Conservation (phyloP, 306 rosid genomes). For the Canavalia gladiata region DNA sequence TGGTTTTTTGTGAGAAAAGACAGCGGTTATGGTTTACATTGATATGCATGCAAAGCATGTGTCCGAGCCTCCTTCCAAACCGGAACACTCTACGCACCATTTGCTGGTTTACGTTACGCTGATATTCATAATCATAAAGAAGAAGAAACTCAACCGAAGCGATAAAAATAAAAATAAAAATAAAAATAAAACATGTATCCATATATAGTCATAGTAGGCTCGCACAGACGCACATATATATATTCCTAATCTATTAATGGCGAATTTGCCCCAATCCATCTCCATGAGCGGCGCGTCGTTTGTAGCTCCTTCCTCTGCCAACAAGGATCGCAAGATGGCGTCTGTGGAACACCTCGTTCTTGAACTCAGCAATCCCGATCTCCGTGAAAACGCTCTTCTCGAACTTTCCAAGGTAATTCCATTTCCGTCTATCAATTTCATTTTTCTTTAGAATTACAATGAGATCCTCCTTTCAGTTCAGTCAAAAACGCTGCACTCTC, state of each 20-base stretch:
- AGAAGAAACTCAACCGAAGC: background rate
- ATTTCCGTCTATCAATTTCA: background rate
- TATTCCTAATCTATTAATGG: background rate
- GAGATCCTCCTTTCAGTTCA: background rate
- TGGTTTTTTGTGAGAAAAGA: background rate
- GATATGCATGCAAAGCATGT: constrained; percentile 8
- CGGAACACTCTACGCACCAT: background rate
- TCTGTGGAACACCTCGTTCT: constrained; percentile 52
- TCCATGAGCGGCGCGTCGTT: constrained; percentile 54
- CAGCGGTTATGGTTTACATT: background rate
- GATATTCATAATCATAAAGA: background rate
- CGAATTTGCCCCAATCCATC: constrained; percentile 28
- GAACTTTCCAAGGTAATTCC: constrained; percentile 52
- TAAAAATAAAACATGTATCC: too few species aligned
- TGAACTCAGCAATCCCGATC: constrained; percentile 49
- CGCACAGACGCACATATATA: background rate
- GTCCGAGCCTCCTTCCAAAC: background rate
- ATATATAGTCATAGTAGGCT: background rate
- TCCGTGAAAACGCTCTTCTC: constrained; percentile 52
- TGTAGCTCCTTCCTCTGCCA: constrained; percentile 48
- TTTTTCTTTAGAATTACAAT: too few species aligned
- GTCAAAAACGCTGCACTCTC: background rate
- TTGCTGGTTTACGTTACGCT: background rate
- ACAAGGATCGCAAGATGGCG: constrained; percentile 63
- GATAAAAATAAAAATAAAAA: too few species aligned